These are phyloP conservation scores for Lactarius sanguifluus DNA, from an alignment of 768 basidiomycete species.

Conservation along the genomic window DNA sequence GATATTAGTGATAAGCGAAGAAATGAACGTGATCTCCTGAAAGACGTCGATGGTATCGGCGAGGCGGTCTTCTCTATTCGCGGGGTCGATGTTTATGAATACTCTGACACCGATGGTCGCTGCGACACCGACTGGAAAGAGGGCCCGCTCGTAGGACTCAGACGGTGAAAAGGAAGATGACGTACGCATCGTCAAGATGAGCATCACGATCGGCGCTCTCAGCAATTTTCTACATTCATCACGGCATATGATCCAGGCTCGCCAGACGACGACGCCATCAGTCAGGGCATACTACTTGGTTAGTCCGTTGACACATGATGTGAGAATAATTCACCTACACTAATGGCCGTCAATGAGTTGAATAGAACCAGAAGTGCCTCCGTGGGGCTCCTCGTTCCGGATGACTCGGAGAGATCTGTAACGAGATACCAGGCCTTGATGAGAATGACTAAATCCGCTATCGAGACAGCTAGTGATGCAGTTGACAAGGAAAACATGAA, in stretches of 20 bases:
- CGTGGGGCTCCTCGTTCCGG: neutral
- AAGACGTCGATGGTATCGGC: neutral
- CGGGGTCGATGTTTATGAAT: neutral
- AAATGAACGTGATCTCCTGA: neutral
- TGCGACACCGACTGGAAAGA: neutral
- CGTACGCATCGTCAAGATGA: neutral
- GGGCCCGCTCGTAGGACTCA: neutral
- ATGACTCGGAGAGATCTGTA: neutral
- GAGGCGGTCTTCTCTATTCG: neutral
- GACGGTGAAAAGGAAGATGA: too few relatives aligned
- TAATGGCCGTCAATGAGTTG: neutral
- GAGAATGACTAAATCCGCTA: neutral
- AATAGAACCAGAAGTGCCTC: neutral
- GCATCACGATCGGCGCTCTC: neutral
- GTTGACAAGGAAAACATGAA: conserved; percentile 7
- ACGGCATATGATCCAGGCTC: conserved; percentile 1
- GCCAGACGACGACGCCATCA: conserved; percentile 7
- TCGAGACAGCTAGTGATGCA: neutral
- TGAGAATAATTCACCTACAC: neutral
- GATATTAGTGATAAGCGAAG: conserved; percentile 1
- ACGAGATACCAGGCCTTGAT: neutral
- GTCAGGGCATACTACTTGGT: neutral
- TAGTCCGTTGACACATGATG: neutral
- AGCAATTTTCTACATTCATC: neutral
- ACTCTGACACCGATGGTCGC: neutral